phyloP scores from a whole-genome alignment of 192 early-diverging fungal genomes.

The Podila epicladia region DNA sequence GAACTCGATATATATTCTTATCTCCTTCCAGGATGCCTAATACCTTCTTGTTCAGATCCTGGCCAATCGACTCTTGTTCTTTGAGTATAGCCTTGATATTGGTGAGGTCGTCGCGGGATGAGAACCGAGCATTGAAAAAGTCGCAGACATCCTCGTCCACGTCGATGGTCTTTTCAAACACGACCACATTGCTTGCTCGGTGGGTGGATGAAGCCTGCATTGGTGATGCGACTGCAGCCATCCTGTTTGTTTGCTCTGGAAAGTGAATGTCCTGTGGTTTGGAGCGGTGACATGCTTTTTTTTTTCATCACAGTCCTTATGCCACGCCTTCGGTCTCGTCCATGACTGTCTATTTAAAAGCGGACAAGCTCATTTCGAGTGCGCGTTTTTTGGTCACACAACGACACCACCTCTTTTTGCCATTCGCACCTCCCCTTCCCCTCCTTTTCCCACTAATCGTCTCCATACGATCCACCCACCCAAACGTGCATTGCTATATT shows the following conservation, averaged over 20 bases:
- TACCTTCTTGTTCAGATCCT: conserved; percentile 38
- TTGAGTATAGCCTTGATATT: conserved; percentile 35
- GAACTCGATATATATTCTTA: background rate
- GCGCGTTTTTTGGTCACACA: no score
- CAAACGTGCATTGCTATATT: no score
- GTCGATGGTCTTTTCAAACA: conserved; percentile 47
- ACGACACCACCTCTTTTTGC: no score
- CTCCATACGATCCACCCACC: no score
- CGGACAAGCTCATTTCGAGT: no score
- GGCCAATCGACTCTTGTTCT: conserved; percentile 13
- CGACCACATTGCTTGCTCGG: conserved; percentile 35
- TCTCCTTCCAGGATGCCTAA: background rate
- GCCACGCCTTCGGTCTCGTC: background rate
- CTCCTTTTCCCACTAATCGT: no score
- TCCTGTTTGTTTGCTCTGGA: background rate
- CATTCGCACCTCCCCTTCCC: no score
- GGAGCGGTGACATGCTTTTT: background rate
- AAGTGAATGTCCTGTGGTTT: background rate
- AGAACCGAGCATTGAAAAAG: conserved; percentile 50
- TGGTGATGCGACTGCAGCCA: background rate
- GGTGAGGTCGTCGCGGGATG: conserved; percentile 41
- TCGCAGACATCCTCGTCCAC: conserved; percentile 50
- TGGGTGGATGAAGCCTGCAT: background rate
- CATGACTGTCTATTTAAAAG: background rate
- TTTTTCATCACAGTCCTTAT: background rate